Percentiles rank a stretch among this genome's conserved stretches.
Evolutionary conservation across 192 early-diverging fungal species (phyloP).

Genomic region (Linnemannia exigua): DNA sequence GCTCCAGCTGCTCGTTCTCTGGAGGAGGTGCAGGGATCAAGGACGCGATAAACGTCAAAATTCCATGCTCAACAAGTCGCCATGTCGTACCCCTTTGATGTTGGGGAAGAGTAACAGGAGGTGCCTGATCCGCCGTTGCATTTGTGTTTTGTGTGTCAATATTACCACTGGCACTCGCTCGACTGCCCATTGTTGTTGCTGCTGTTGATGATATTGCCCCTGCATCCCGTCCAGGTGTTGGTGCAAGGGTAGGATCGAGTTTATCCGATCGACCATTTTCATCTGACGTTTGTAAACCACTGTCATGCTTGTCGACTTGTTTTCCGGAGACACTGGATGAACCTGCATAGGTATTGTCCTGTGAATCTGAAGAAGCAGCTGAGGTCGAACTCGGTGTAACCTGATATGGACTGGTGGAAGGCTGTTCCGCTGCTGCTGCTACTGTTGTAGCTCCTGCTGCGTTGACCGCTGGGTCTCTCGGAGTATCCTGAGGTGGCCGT

Average conservation of each 20-base stretch:
- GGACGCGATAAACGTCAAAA: slow-evolving; percentile 7
- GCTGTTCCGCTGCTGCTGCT: not conserved
- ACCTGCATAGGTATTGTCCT: not conserved
- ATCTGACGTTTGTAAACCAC: not conserved
- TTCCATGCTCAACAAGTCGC: slow-evolving; percentile 3
- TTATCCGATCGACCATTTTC: not conserved
- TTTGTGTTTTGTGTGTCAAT: not conserved
- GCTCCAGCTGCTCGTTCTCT: not conserved
- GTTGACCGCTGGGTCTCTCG: not conserved
- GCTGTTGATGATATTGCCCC: not conserved
- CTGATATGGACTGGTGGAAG: not conserved
- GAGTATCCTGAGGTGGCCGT: not conserved
- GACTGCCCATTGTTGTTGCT: not conserved
- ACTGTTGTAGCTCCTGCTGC: not conserved
- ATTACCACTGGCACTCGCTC: not conserved
- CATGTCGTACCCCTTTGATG: not conserved
- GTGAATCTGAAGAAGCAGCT: not conserved
- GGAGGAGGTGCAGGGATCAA: slow-evolving; percentile 12
- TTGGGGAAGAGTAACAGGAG: not conserved
- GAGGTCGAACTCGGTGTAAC: not conserved
- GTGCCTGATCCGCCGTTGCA: not conserved
- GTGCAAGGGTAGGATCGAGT: not conserved
- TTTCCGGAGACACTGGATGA: not conserved
- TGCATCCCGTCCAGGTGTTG: not conserved
- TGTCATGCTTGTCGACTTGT: not conserved